Conservation (phyloP, 169 alveolate species). For the Condylostoma magnum region DNA sequence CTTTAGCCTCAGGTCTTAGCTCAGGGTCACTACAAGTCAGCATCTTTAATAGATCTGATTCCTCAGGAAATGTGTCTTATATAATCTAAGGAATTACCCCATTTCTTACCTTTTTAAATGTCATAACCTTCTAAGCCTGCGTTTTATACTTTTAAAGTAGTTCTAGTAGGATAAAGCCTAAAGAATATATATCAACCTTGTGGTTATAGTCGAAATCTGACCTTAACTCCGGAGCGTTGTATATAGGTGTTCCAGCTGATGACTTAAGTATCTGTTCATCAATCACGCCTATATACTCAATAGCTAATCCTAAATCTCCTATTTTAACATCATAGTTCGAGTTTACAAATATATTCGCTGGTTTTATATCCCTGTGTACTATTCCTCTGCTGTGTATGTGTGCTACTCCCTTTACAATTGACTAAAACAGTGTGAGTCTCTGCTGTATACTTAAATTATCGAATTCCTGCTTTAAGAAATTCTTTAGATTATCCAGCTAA, state of each 20-base stretch:
- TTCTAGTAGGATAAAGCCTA: constrained; percentile 50
- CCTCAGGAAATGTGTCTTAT: constrained; percentile 20
- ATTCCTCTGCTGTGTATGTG: constrained; percentile 52
- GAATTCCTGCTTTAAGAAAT: constrained; percentile 1
- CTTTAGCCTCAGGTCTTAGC: constrained; percentile 40
- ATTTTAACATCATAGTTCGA: constrained; percentile 34
- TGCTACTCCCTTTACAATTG: constrained; percentile 46
- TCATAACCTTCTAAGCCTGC: constrained; percentile 16
- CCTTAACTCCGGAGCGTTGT: constrained; percentile 45
- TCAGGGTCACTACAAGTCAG: constrained; percentile 34
- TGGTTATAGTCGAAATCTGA: constrained; percentile 31
- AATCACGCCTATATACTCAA: constrained; percentile 16
- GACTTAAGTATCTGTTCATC: too few relatives aligned
- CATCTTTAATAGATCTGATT: constrained; percentile 10
- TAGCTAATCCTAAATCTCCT: constrained; percentile 63
- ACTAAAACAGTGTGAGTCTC: constrained; percentile 31
- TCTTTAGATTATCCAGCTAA: constrained; percentile 47
- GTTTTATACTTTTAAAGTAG: constrained; percentile 33
- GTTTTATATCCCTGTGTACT: constrained; percentile 68
- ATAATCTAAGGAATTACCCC: constrained; percentile 32
- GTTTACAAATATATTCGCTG: constrained; percentile 55
- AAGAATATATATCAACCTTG: constrained; percentile 54
- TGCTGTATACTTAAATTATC: constrained; percentile 16
- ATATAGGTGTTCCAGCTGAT: constrained; percentile 51
- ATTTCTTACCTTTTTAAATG: constrained; percentile 26